Percentiles rank a stretch among this genome's conserved stretches.
phyloP scores from a whole-genome alignment of 371 early-diverging fungal species.

The Mortierella sp. region DNA sequence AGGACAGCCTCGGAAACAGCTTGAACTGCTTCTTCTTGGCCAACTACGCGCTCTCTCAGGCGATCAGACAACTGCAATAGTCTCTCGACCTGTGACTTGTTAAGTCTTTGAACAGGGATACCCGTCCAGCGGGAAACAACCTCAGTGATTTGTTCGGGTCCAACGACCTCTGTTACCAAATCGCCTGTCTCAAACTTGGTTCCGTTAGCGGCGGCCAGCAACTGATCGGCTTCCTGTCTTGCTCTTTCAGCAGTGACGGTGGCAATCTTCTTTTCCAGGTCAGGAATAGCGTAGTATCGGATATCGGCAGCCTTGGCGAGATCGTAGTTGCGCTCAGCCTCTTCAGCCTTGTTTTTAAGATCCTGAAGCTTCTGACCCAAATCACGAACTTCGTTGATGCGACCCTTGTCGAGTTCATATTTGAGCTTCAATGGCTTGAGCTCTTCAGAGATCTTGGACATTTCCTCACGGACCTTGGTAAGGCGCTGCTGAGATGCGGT shows the following conservation, averaged over 20 bases:
- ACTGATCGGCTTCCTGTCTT: slow-evolving; percentile 70
- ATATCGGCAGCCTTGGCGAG: slow-evolving; percentile 85
- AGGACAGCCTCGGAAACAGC: slow-evolving; percentile 87
- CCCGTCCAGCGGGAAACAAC: slow-evolving; percentile 93
- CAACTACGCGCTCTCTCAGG: slow-evolving; percentile 82
- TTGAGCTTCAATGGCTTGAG: slow-evolving; percentile 89
- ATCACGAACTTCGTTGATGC: slow-evolving; percentile 88
- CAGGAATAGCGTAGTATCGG: slow-evolving; percentile 91
- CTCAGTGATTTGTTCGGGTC: slow-evolving; percentile 87
- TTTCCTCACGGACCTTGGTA: slow-evolving; percentile 84
- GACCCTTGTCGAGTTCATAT: slow-evolving; percentile 87
- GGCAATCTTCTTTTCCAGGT: slow-evolving; percentile 77
- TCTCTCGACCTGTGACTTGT: slow-evolving; percentile 84
- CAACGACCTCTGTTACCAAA: slow-evolving; percentile 85
- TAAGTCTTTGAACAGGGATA: slow-evolving; percentile 86
- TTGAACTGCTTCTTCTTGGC: slow-evolving; percentile 85
- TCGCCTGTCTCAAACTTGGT: slow-evolving; percentile 45
- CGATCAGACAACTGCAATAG: slow-evolving; percentile 83
- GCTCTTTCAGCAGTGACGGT: slow-evolving; percentile 67
- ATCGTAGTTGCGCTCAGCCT: slow-evolving; percentile 88
- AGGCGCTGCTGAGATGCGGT: slow-evolving; percentile 84
- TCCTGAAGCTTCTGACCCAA: slow-evolving; percentile 91
- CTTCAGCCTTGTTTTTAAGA: slow-evolving; percentile 84
- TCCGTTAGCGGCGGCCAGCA: slow-evolving; percentile 58
- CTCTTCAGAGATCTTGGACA: slow-evolving; percentile 85